Evolutionary conservation across 75 land plant species (phyloP).

Genomic region (Selaginella moellendorffii): DNA sequence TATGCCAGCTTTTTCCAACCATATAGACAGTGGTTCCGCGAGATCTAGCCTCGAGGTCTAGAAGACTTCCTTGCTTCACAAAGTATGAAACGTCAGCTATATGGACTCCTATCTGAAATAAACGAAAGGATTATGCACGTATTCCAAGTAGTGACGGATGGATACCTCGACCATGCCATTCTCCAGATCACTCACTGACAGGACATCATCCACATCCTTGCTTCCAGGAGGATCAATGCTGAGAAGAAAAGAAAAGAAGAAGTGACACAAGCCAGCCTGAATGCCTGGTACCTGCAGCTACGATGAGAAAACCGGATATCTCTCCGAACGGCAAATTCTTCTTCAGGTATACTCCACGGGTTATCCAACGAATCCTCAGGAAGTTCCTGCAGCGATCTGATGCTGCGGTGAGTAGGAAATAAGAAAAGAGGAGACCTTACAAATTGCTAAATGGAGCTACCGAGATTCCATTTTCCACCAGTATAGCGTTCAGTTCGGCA

Average conservation of each 20-base stretch:
- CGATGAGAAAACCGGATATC: constrained; percentile 13
- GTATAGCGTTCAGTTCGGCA: constrained; percentile 12
- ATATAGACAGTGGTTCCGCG: constrained; percentile 22
- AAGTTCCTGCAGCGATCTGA: constrained; percentile 18
- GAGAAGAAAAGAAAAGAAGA: too few species aligned
- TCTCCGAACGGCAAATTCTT: constrained; percentile 10
- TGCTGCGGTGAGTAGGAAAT: not conserved
- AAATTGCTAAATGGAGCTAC: constrained; percentile 13
- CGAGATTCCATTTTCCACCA: constrained; percentile 16
- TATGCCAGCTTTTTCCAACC: constrained; percentile 21
- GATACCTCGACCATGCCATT: not conserved
- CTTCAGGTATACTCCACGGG: constrained; percentile 20
- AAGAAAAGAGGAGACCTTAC: constrained; percentile 7
- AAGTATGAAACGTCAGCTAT: constrained; percentile 24
- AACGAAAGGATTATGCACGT: too few species aligned
- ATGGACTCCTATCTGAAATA: constrained; percentile 17
- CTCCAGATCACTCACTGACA: not conserved
- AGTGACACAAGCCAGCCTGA: too few species aligned
- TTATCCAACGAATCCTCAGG: constrained; percentile 13
- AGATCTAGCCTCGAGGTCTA: constrained; percentile 16
- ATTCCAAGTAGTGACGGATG: too few species aligned
- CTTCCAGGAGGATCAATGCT: not conserved
- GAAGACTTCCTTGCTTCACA: constrained; percentile 11
- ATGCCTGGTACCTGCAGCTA: constrained; percentile 14
- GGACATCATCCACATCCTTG: not conserved